Percentiles rank a stretch among this genome's conserved stretches.
Conservation (phyloP, 768 basidiomycete species). For the Rhodocollybia butyracea region DNA sequence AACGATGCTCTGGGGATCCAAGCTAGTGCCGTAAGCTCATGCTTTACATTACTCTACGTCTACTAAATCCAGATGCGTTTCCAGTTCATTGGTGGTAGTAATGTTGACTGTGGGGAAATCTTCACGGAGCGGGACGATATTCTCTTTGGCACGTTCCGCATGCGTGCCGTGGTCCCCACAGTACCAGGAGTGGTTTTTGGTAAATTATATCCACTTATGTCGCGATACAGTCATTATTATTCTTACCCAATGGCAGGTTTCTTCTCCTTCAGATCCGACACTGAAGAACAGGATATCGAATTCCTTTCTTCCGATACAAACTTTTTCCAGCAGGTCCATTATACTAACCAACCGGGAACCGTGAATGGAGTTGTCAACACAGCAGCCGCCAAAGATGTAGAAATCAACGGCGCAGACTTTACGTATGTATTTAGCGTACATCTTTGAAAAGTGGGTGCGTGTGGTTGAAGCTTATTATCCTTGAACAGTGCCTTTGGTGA, state of each 20-base stretch:
- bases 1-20: slow-evolving; percentile 12
- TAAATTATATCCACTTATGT: neutral
- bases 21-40: slow-evolving; percentile 11
- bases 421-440: slow-evolving; percentile 8
- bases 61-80: neutral
- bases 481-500: slow-evolving; percentile 14
- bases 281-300: slow-evolving; percentile 18
- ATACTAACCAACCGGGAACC: slow-evolving; percentile 15
- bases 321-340: slow-evolving; percentile 13
- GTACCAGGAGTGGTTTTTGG: slow-evolving; percentile 15
- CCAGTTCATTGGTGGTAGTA: slow-evolving; percentile 2
- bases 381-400: slow-evolving; percentile 11
- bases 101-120: slow-evolving; percentile 12
- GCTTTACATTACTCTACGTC: too few species aligned
- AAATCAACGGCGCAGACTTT: slow-evolving; percentile 13
- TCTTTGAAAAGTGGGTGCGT: neutral
- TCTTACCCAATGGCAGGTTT: slow-evolving; percentile 7
- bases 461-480: neutral
- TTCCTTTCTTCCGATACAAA: slow-evolving; percentile 12
- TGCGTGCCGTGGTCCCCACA: slow-evolving; percentile 14
- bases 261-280: slow-evolving; percentile 13
- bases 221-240: neutral
- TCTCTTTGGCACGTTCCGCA: slow-evolving; percentile 13
- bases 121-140: slow-evolving; percentile 14
- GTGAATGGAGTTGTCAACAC: slow-evolving; percentile 7